Evolutionary conservation across 495 filamentous ascomycete genomes (phyloP).

Genomic region (Diplogelasinospora grovesii): DNA sequence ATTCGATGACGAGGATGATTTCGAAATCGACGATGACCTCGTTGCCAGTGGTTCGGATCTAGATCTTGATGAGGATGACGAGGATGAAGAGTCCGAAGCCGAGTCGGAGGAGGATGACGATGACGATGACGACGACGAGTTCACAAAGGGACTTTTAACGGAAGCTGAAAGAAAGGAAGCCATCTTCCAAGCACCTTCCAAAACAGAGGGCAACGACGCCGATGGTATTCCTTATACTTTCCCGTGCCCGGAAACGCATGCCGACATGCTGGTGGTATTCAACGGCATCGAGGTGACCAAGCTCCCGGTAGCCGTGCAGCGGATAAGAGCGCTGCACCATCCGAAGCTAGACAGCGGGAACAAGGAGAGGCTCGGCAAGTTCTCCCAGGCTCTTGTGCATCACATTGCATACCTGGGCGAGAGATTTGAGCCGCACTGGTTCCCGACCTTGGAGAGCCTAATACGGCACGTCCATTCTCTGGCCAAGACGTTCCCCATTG

Average conservation of each 20-base stretch:
- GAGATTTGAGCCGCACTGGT: conserved; percentile 27
- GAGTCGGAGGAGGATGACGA: conserved; percentile 22
- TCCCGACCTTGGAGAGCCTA: conserved; percentile 33
- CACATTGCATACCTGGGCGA: conserved; percentile 66
- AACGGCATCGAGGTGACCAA: conserved; percentile 52
- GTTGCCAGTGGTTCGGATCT: conserved; percentile 61
- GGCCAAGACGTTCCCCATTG: conserved; percentile 71
- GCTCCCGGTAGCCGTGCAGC: conserved; percentile 72
- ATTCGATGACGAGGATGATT: conserved; percentile 89
- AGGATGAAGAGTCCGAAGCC: conserved; percentile 46
- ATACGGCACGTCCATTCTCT: conserved; percentile 53
- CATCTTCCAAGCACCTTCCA: conserved; percentile 31
- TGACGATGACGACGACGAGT: conserved; percentile 58
- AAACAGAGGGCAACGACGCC: conserved; percentile 27
- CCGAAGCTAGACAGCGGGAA: conserved; percentile 79
- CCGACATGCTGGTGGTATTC: conserved; percentile 62
- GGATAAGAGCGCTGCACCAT: conserved; percentile 82
- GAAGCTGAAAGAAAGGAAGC: conserved; percentile 43
- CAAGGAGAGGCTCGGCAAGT: conserved; percentile 71
- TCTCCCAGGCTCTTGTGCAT: conserved; percentile 67
- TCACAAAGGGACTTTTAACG: conserved; percentile 56
- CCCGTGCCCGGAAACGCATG: conserved; percentile 70
- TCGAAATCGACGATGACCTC: conserved; percentile 80
- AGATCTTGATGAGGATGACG: conserved; percentile 49
- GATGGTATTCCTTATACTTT: conserved; percentile 72